Evolutionary conservation across 495 filamentous ascomycete species (phyloP), one percentile per base, ranked within the genome.

Genomic region (Penicillium maclennaniae): DNA sequence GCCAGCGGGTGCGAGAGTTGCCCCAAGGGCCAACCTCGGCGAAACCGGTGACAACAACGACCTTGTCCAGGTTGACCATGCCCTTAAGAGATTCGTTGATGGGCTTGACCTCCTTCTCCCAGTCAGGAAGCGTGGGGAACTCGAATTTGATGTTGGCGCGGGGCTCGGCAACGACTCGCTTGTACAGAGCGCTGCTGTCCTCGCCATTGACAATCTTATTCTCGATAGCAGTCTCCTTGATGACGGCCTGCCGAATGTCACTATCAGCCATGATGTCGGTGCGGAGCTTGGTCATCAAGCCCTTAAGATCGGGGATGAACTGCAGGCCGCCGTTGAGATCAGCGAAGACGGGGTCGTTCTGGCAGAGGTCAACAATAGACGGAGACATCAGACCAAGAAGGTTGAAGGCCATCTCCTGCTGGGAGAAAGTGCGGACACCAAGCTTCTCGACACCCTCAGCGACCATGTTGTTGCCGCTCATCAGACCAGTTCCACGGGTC

Each of bases 391-490:
- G 83, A 50, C 93, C 92, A 36, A 99, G 84, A 48, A 99, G 74
- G 70, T 97, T 99, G 81, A 99, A 97, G 4, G 93, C 93, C 93
- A 99, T 99, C 72, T 99, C 93, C 61, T 95, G 90, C 75, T 97
- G 95, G 16, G 92, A 97, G 76, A 99, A 99, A 5, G 93, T 99
- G 56, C 95, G 89, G 15, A 97, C 95, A 63, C 93, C 93, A 62
- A 92, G 91, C 56, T 87, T 87, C 74, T 99, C 93, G 48, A 99
- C 87, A 44, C 92, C 95, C 69, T 97, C 92, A 7, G 93, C 95
- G 49, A 97, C 91, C 65, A 96, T 84, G 69, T 99, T 99, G 78
- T 99, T 99, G 58, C 89, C 92, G 62, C 87, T 87, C 93, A 99
- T 99, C 55, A 99, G 80, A 60, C 93, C 93, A 49, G 93, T 99